Base-by-base conservation (phyloP, 805 yeast species). In the Wickerhamomyces pijperi region DNA sequence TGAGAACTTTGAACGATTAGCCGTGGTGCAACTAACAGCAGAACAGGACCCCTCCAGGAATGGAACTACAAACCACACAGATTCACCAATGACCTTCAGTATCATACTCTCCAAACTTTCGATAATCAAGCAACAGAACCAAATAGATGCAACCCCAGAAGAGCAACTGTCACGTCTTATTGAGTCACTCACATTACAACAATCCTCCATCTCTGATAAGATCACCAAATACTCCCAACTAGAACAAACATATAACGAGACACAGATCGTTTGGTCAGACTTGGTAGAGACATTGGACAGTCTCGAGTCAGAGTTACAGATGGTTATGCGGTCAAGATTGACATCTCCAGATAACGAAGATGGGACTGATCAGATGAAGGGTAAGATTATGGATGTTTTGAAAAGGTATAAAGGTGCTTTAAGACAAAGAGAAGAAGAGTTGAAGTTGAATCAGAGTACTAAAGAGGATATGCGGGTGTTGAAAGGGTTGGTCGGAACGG, bases 1-100 rank as follows among this genome's bases (percentile, higher is more conserved):
- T 19, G 74, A 70, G 36, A 40, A 32, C 2, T 46, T 51, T n/a
- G 76, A 72, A 15, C 52, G 45, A 35, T 48, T 47, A 2, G 64
- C 66, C 1, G 58, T 69, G n/a, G 13, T 25, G 7, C 14, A 25
- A 25, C 13, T 25, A 40, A 8, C 34, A 42, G 9, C 23, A 25
- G 5, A 25, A 12, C 29, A 25, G 13, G n/a, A 25, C 7, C 29
- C n/a, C n/a, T n/a, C n/a, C n/a, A n/a, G n/a, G n/a, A n/a, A n/a
- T n/a, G n/a, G n/a, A 8, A 25, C n/a, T 9, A 25, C n/a, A 25
- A 25, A 25, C 13, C 12, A 8, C 4, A 8, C 29, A 25, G 29
- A 25, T 8, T 25, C 29, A 12, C 29, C 29, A 11, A 9, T 25
- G 14, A 25, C 29, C 4, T 25, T 25, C 29, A 25, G 14, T 25